A percentile compares a stretch with the other conserved stretches of the same genome.
Conservation (phyloP, 441 rosid genomes). For the Syzygium syzygioides region DNA sequence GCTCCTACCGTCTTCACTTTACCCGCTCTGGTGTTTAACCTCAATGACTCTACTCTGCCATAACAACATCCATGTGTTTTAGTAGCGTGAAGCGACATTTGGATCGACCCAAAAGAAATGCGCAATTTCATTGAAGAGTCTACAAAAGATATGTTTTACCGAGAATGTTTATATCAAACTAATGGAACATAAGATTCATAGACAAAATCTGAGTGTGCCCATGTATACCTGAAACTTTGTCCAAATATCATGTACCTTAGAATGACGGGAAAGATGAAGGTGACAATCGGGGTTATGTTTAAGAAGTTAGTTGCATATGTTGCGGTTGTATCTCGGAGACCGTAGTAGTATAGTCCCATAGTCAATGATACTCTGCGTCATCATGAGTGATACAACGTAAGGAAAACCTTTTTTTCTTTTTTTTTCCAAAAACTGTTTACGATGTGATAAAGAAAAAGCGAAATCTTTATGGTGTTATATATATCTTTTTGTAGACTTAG, state of each 20-base stretch:
- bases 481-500: background rate
- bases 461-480: background rate
- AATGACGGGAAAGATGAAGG: conserved; percentile 26
- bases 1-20: conserved; percentile 28
- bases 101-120: background rate
- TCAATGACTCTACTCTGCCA: background rate
- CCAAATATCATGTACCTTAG: conserved; percentile 5
- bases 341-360: conserved; percentile 32
- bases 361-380: conserved; percentile 23
- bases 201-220: background rate
- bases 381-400: background rate
- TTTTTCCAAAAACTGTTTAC: background rate
- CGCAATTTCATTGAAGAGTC: background rate
- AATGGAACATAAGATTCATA: background rate
- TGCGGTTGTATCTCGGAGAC: conserved; percentile 32
- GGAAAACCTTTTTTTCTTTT: background rate
- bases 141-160: background rate
- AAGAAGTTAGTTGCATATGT: conserved; percentile 35
- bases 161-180: background rate
- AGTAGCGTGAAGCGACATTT: background rate
- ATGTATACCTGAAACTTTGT: background rate
- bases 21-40: conserved; percentile 9
- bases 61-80: background rate
- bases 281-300: conserved; percentile 33
- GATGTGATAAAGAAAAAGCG: background rate